Base-by-base conservation (phyloP, 345 rosid genomes). In the Jatropha curcas region DNA sequence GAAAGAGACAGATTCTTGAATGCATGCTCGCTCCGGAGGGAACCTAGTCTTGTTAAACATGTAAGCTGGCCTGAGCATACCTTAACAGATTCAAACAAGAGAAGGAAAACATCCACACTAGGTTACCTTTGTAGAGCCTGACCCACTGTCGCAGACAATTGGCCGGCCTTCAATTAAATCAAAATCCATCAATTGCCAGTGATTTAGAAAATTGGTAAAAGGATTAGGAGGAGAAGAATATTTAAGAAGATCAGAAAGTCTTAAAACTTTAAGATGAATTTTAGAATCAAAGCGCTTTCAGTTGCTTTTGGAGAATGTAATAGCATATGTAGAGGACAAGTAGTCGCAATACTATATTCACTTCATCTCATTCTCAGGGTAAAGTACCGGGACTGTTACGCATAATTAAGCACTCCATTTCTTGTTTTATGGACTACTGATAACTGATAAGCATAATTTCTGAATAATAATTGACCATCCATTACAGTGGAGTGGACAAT, bases 91-190 rank as follows among this genome's bases (percentile, higher is more conserved):
- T n/a, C n/a, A n/a, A n/a, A n/a, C n/a, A n/a, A n/a, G n/a, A n/a
- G n/a, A n/a, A n/a, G n/a, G n/a, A n/a, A n/a, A n/a, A n/a, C n/a
- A n/a, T 41, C 60, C 56, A 66, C 43, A 41, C 11, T 41, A 41
- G 11, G 11, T 50, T 10, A 77, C 76, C 72, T 72, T 72, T 24
- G 60, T 60, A 1, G 61, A 59, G 61, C 73, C 73, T 51, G 73
- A 60, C 31, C 80, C 80, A 34, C 43, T 60, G 41, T 77, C 73
- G 35, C 76, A 68, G 35, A 78, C 67, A 25, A 73, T 58, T 50
- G 77, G 58, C 16, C 67, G 46, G 56, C 20, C 39, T 67, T 63
- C 77, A 27, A 33, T n/a, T n/a, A n/a, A n/a, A n/a, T n/a, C 22
- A 52, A 68, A 65, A 56, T 71, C 61, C 65, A 53, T 71, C 61